phyloP scores from a whole-genome alignment of 495 filamentous ascomycete genomes.

The Amphirosellinia nigrospora region DNA sequence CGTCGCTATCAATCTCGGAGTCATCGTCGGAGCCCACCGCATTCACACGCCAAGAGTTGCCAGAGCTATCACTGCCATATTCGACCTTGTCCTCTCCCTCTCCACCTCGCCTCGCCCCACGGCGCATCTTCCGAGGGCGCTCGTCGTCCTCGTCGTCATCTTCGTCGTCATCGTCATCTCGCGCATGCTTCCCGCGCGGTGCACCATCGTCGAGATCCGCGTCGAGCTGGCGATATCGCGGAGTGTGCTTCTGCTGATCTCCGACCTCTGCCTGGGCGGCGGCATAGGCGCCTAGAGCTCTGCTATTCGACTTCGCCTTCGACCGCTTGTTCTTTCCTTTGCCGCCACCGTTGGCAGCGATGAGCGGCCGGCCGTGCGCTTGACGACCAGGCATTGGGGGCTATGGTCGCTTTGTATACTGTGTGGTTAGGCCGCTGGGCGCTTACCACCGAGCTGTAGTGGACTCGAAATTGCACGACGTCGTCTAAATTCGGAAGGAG shows the following conservation, averaged over 20 bases:
- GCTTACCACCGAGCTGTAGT: background rate
- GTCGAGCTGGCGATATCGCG: conserved; percentile 53
- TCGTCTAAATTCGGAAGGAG: background rate
- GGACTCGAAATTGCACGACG: background rate
- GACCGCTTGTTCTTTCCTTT: conserved; percentile 58
- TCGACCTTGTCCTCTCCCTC: conserved; percentile 56
- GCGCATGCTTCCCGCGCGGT: conserved; percentile 42
- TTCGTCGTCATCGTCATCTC: conserved; percentile 57
- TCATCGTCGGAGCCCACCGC: conserved; percentile 74
- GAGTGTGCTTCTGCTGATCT: conserved; percentile 43
- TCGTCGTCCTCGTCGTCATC: conserved; percentile 59
- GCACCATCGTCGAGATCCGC: conserved; percentile 37
- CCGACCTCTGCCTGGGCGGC: conserved; percentile 71
- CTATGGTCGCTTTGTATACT: background rate
- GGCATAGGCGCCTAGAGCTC: conserved; percentile 81
- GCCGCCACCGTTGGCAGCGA: conserved; percentile 45
- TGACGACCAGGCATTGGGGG: conserved; percentile 71
- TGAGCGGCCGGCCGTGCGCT: conserved; percentile 60
- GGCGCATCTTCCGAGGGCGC: conserved; percentile 51
- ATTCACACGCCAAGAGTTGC: conserved; percentile 85
- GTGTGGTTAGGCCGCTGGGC: background rate
- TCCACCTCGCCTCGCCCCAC: conserved; percentile 45
- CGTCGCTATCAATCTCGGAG: conserved; percentile 87
- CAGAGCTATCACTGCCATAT: conserved; percentile 82
- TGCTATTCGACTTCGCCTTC: conserved; percentile 53